These are phyloP conservation scores for Termitomyces sp. DNA, from an alignment of 768 basidiomycete species.

Conservation along the genomic window DNA sequence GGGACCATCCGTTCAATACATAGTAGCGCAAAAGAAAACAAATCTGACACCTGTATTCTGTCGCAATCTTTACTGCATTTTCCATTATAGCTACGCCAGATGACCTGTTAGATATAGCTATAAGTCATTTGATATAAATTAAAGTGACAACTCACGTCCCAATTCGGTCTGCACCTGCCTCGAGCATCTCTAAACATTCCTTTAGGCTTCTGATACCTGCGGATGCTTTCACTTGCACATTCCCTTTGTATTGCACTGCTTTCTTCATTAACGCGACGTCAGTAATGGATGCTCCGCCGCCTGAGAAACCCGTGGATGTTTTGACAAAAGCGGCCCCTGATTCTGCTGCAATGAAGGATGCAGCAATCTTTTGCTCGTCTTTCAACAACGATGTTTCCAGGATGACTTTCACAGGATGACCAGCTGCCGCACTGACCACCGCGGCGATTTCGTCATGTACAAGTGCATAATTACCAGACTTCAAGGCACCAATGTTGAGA, in stretches of 20 bases:
- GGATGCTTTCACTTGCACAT: slow-evolving; percentile 46
- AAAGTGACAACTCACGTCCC: slow-evolving; percentile 41
- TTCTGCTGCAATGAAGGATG: slow-evolving; percentile 40
- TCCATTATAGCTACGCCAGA: slow-evolving; percentile 17
- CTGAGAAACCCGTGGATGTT: slow-evolving; percentile 47
- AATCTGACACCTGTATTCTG: slow-evolving; percentile 10
- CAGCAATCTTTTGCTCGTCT: slow-evolving; percentile 40
- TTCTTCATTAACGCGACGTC: slow-evolving; percentile 42
- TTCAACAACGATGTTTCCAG: slow-evolving; percentile 45
- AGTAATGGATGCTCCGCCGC: slow-evolving; percentile 39
- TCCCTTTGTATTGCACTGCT: slow-evolving; percentile 30
- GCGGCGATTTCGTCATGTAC: slow-evolving; percentile 35
- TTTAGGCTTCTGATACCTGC: slow-evolving; percentile 46
- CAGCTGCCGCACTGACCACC: slow-evolving; percentile 29
- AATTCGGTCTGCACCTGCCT: slow-evolving; percentile 46
- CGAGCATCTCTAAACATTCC: slow-evolving; percentile 40
- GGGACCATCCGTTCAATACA: not conserved
- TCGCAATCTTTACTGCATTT: not conserved
- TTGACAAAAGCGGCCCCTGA: slow-evolving; percentile 51
- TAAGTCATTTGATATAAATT: not conserved
- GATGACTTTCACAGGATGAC: slow-evolving; percentile 43
- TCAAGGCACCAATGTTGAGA: slow-evolving; percentile 42
- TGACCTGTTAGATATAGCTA: slow-evolving; percentile 16
- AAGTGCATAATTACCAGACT: slow-evolving; percentile 28
- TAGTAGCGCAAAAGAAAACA: not conserved